phyloP scores from a whole-genome alignment of 495 filamentous ascomycete genomes.

The Mytilinidion resinicola region DNA sequence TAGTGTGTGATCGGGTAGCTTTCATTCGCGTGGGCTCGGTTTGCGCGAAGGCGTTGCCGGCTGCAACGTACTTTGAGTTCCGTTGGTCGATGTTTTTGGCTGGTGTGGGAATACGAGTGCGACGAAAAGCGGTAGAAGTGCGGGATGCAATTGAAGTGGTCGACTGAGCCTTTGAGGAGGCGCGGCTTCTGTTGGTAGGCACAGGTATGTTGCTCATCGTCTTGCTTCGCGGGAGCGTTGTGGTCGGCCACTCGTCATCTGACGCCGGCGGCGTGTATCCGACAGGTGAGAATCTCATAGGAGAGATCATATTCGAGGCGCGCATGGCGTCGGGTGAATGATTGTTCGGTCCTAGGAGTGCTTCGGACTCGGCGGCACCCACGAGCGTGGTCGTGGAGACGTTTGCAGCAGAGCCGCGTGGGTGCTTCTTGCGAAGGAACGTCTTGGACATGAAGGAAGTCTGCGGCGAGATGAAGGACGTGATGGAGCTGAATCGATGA shows the following conservation, averaged over 20 bases:
- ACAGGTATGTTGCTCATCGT: constrained; percentile 3
- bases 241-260: background rate
- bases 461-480: background rate
- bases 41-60: background rate
- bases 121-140: background rate
- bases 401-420: background rate
- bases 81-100: background rate
- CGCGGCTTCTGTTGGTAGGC: background rate
- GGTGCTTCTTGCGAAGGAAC: background rate
- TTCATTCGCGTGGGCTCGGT: background rate
- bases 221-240: background rate
- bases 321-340: background rate
- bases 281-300: background rate
- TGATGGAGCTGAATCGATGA: background rate
- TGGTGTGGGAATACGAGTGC: background rate
- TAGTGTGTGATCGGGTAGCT: background rate
- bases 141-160: background rate
- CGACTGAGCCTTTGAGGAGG: background rate
- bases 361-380: background rate
- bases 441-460: background rate
- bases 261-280: background rate
- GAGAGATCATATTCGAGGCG: background rate
- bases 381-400: background rate
- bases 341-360: background rate
- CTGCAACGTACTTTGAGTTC: background rate